phyloP scores from a whole-genome alignment of 2,329 filamentous ascomycete genomes.

The Xylariaceae sp. region DNA sequence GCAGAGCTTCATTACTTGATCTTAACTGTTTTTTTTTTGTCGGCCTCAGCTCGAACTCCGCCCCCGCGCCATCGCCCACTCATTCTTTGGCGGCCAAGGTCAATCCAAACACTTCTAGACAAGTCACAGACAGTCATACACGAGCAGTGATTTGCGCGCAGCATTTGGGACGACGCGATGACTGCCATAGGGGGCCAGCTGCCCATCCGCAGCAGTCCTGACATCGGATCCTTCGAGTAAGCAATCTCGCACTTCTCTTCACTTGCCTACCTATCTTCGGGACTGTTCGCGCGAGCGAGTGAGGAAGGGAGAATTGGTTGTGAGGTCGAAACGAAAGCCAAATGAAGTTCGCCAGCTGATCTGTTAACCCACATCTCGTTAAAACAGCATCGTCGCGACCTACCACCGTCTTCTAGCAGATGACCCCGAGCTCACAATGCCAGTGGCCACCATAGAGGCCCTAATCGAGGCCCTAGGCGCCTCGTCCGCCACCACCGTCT shows the following conservation, averaged over 20 bases:
- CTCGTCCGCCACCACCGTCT: slow-evolving; percentile 77
- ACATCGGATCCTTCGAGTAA: slow-evolving; percentile 30
- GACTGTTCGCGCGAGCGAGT: background rate
- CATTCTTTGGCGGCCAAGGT: background rate
- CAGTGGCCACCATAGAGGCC: slow-evolving; percentile 88
- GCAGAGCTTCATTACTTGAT: too few relatives aligned
- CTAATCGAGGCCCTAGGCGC: slow-evolving; percentile 80
- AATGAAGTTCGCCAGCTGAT: background rate
- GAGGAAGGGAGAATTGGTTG: background rate
- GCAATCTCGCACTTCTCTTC: background rate
- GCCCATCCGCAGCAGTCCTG: slow-evolving; percentile 27
- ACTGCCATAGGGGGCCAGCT: slow-evolving; percentile 17
- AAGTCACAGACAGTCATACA: background rate
- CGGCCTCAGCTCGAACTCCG: background rate
- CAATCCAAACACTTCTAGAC: background rate
- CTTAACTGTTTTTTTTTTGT: background rate
- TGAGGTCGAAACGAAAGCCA: background rate
- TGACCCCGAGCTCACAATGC: slow-evolving; percentile 87
- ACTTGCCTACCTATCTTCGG: background rate
- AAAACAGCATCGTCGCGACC: slow-evolving; percentile 47
- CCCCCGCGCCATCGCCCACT: background rate
- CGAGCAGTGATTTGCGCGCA: slow-evolving; percentile 10
- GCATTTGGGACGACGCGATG: slow-evolving; percentile 17
- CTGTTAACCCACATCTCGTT: background rate
- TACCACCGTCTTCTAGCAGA: slow-evolving; percentile 50